Base-by-base conservation (phyloP, 176 grass and related monocot genomes). In the Aegilops tauschii region DNA sequence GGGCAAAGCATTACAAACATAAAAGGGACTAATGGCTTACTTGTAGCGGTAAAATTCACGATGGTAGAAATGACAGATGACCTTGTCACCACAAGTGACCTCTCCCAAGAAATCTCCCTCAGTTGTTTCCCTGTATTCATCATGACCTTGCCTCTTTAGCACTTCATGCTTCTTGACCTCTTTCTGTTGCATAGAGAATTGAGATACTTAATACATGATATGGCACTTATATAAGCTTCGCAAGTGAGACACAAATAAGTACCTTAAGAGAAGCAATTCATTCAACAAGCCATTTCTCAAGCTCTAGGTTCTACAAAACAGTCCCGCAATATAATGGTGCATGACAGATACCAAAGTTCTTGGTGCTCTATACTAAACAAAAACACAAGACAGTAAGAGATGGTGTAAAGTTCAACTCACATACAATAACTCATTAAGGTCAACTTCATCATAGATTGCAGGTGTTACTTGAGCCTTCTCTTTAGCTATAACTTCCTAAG, bases 21-120 rank as follows among this genome's bases (percentile, higher is more conserved):
- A 10, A 47, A 68, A 73, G 49, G 35, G 21, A 82, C 39, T 81
- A 82, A 54, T 82, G 73, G 0, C 87, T 63, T 94, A 98, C 96
- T 94, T 98, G 96, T 93, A 98, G 40, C 93, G 91, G 65, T 98
- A 98, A 87, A 98, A 98, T 95, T 98, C 96, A 74, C 28, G 81
- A 79, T 98, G 96, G 78, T 91, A 95, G 83, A 98, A 98, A 84
- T 98, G 96, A 75, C 96, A 98, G 79, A 95, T 90, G 47, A 92
- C 90, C 82, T 93, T 93, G 90, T 93, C 93, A 86, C 96, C 95
- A 74, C 90, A 78, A 84, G 96, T 95, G 86, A 98, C 93, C 83
- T 98, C 93, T 39, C 91, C 93, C 68, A 98, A 84, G 85, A 98
- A 98, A 28, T 98, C 93, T 23, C 96, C 91, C 94, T 98, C 93